Conservation (phyloP, 164 flowering plant genomes). For the Warburgia ugandensis region DNA sequence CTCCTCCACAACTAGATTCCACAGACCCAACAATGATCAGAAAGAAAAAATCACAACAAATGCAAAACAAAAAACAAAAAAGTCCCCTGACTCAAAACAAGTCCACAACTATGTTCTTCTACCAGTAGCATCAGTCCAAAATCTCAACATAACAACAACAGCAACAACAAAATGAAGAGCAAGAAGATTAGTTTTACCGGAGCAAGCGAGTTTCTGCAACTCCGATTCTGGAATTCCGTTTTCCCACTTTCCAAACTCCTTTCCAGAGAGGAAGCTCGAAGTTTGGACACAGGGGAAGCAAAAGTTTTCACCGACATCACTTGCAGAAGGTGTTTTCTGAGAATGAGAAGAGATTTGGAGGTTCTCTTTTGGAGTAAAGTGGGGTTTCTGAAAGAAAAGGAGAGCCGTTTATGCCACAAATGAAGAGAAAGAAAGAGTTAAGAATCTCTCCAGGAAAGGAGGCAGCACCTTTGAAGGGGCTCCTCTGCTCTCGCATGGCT, state of each 20-base stretch:
- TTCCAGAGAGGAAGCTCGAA: neutral
- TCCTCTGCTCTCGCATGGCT: neutral
- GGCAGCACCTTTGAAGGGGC: neutral
- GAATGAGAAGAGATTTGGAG: neutral
- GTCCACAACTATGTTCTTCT: neutral
- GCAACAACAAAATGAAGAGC: neutral
- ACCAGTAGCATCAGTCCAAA: neutral
- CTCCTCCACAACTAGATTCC: neutral
- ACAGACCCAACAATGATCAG: neutral
- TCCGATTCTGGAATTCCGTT: neutral
- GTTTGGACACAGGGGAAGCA: neutral
- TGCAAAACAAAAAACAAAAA: neutral
- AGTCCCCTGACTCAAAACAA: too few species aligned
- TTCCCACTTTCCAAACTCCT: neutral
- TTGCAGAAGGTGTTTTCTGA: neutral
- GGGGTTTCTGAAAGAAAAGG: too few species aligned
- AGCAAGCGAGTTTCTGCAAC: neutral
- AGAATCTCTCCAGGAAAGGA: neutral
- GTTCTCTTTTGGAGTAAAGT: too few species aligned
- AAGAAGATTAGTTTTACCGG: neutral
- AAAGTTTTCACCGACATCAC: conserved; percentile 3
- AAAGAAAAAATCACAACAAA: neutral
- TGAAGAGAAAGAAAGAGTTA: neutral
- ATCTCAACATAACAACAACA: neutral
- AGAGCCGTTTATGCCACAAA: neutral